Conservation (phyloP, 495 filamentous ascomycete species). For the Stereocaulon alpinum region DNA sequence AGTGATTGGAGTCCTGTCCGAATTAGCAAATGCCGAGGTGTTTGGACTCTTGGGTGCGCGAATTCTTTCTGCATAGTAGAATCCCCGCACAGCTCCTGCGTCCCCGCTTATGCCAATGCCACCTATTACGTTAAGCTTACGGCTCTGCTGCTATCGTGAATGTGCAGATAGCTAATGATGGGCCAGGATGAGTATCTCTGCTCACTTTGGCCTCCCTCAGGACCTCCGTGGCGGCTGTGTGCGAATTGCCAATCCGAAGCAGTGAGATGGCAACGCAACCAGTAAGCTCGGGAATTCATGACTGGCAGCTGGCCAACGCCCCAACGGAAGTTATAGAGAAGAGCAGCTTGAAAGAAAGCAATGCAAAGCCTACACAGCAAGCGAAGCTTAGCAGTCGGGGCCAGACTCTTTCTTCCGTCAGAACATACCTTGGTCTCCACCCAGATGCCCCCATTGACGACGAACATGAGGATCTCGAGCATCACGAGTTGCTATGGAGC, state of each 20-base stretch:
- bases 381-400: conserved; percentile 5
- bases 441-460: conserved; percentile 15
- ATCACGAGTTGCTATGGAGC: conserved; percentile 37
- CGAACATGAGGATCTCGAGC: conserved; percentile 19
- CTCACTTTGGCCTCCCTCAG: not conserved
- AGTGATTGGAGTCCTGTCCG: too few relatives aligned
- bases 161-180: not conserved
- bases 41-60: too few relatives aligned
- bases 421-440: conserved; percentile 15
- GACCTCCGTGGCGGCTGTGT: not conserved
- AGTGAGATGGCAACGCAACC: not conserved
- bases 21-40: too few relatives aligned
- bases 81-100: not conserved
- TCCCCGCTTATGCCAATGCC: not conserved
- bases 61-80: too few relatives aligned
- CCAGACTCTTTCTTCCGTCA: conserved; percentile 14
- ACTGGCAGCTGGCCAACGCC: conserved; percentile 1
- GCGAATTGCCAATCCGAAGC: not conserved
- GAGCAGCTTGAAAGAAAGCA: not conserved
- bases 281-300: not conserved
- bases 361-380: not conserved
- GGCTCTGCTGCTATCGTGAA: not conserved
- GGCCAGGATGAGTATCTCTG: not conserved
- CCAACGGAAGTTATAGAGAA: not conserved
- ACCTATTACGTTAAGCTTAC: conserved; percentile 4